phyloP scores from a whole-genome alignment of 2,329 filamentous ascomycete genomes.

The Alternaria arborescens region DNA sequence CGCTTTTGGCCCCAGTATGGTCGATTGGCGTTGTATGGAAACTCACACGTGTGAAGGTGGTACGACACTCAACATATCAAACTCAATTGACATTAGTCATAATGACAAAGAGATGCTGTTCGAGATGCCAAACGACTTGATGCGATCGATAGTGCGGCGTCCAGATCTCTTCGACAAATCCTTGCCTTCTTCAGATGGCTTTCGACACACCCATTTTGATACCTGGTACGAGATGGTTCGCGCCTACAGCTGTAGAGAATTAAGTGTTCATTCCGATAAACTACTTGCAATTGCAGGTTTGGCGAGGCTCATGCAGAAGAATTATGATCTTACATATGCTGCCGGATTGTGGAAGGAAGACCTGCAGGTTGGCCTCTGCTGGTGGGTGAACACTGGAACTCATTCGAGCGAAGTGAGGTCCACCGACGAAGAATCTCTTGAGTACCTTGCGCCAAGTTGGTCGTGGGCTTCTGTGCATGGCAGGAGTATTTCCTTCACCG shows the following conservation, averaged over 20 bases:
- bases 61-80: too few relatives aligned
- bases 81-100: too few relatives aligned
- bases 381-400: too few relatives aligned
- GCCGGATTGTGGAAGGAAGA: not conserved
- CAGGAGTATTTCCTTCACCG: not conserved
- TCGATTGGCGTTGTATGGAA: not conserved
- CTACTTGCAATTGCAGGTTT: not conserved
- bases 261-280: not conserved
- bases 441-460: not conserved
- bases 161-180: not conserved
- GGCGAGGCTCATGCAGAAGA: not conserved
- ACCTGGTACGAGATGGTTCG: not conserved
- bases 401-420: not conserved
- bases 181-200: not conserved
- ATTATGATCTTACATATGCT: not conserved
- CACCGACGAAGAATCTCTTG: not conserved
- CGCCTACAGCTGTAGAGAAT: not conserved
- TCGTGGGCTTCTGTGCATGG: not conserved
- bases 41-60: too few relatives aligned
- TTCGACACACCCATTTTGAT: not conserved
- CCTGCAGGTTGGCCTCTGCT: not conserved
- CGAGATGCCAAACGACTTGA: not conserved
- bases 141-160: not conserved
- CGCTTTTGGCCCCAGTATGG: not conserved
- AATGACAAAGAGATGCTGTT: too few relatives aligned